These are phyloP conservation scores for Babesia caballi DNA, from an alignment of 169 alveolate genomes.

Conservation along the genomic window DNA sequence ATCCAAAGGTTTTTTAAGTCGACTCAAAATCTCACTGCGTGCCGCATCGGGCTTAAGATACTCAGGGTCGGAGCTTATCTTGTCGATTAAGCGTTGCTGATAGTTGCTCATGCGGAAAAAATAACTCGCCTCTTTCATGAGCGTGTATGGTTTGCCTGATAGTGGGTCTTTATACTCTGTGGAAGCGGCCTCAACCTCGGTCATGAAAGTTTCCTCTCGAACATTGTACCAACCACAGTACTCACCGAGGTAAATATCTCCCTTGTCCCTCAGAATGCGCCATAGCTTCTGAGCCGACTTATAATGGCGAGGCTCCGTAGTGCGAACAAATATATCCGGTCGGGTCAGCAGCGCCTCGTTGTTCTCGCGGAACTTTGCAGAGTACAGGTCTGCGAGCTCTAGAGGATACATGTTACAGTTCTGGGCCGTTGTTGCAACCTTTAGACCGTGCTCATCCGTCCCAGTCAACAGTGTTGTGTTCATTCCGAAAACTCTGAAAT, in stretches of 20 bases:
- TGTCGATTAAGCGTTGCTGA: conserved; percentile 73
- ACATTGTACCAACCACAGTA: conserved; percentile 89
- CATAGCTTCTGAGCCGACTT: conserved; percentile 76
- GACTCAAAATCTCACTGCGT: conserved; percentile 75
- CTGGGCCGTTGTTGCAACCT: conserved; percentile 87
- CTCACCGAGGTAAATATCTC: conserved; percentile 83
- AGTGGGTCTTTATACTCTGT: conserved; percentile 83
- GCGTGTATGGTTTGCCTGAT: conserved; percentile 77
- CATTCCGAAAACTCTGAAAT: conserved; percentile 77
- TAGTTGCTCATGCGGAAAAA: conserved; percentile 88
- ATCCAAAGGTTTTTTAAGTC: conserved; percentile 80
- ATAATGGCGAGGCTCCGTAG: conserved; percentile 82
- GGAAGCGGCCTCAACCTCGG: conserved; percentile 87
- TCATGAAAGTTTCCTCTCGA: conserved; percentile 88
- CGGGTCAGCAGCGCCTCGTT: conserved; percentile 57
- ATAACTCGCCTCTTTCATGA: conserved; percentile 86
- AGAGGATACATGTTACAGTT: conserved; percentile 76
- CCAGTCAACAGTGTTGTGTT: conserved; percentile 84
- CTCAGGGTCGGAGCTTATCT: conserved; percentile 73
- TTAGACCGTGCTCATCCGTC: conserved; percentile 92
- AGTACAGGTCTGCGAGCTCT: conserved; percentile 81
- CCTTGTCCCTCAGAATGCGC: conserved; percentile 72
- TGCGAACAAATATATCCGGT: conserved; percentile 82
- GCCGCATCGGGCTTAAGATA: conserved; percentile 81
- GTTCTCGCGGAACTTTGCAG: conserved; percentile 59